A percentile compares a stretch with the other conserved stretches of the same genome.
phyloP scores from a whole-genome alignment of 768 basidiomycete genomes.

The Porphyrellus cyaneotinctus region DNA sequence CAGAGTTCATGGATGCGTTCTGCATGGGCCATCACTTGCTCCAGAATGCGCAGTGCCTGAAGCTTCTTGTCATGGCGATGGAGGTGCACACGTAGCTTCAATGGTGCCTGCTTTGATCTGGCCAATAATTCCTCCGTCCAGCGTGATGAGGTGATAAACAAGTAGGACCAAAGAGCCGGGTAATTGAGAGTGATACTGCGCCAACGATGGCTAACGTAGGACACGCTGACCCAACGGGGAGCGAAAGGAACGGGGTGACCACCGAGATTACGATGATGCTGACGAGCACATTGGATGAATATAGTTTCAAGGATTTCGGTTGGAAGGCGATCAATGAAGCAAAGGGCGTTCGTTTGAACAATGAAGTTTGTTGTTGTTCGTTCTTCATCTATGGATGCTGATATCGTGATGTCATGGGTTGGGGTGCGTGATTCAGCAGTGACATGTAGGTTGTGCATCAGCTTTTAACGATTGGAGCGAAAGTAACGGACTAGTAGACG shows the following conservation, averaged over 20 bases:
- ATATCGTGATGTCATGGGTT: too few species aligned
- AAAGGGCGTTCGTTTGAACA: conserved; percentile 6
- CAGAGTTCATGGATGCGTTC: conserved; percentile 1
- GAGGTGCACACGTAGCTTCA: background rate
- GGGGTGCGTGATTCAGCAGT: too few species aligned
- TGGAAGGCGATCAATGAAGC: conserved; percentile 12
- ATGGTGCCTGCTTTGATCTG: conserved; percentile 39
- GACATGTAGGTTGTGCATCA: too few species aligned
- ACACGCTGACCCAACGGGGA: conserved; percentile 8
- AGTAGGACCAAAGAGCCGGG: conserved; percentile 37
- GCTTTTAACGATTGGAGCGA: too few species aligned
- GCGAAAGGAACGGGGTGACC: background rate
- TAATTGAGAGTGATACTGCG: conserved; percentile 39
- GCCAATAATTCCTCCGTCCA: conserved; percentile 41
- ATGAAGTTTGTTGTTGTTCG: background rate
- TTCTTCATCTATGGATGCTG: background rate
- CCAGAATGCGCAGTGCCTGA: background rate
- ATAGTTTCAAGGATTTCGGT: conserved; percentile 9
- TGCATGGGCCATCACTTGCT: background rate
- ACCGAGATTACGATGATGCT: background rate
- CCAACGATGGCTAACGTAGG: conserved; percentile 32
- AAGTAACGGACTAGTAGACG: too few species aligned
- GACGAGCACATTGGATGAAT: conserved; percentile 8
- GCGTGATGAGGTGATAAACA: conserved; percentile 28
- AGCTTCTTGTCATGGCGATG: background rate